Conservation (phyloP, 1,284 basidiomycete genomes). For the Pseudozyma sp. region DNA sequence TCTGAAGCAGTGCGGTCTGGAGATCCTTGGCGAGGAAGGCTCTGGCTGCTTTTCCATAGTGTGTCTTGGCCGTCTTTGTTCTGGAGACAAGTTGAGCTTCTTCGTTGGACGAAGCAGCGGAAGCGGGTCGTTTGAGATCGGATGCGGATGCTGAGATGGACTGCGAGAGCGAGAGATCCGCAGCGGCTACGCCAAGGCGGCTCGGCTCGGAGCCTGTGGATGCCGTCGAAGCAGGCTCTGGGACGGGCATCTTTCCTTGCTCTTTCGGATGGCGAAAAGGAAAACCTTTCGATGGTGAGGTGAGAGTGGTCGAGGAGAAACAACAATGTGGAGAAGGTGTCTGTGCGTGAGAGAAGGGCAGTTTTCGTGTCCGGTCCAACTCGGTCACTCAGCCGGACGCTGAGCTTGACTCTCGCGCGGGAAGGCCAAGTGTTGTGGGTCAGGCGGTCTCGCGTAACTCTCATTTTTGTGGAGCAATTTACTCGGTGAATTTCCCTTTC, state of each 20-base stretch:
- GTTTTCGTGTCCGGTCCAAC: constrained; percentile 16
- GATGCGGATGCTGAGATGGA: constrained; percentile 42
- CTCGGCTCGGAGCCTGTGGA: constrained; percentile 2
- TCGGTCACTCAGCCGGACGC: constrained; percentile 25
- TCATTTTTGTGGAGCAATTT: constrained; percentile 9
- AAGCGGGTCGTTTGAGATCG: constrained; percentile 43
- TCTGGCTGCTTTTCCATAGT: constrained; percentile 43
- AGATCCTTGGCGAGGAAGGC: constrained; percentile 56
- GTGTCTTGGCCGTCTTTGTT: constrained; percentile 36
- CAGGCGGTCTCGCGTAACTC: constrained; percentile 2
- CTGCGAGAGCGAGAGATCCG: constrained; percentile 38
- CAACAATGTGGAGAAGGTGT: constrained; percentile 3
- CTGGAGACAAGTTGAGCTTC: constrained; percentile 37
- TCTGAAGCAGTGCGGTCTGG: constrained; percentile 35
- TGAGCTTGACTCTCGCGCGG: constrained; percentile 24
- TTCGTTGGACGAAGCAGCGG: constrained; percentile 25
- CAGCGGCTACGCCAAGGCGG: constrained; percentile 7
- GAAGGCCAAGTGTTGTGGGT: background rate
- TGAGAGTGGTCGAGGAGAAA: background rate
- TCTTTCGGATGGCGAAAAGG: background rate
- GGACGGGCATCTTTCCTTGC: constrained; percentile 22
- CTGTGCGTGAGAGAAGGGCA: constrained; percentile 13
- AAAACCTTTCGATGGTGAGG: background rate
- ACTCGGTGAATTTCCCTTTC: constrained; percentile 6
- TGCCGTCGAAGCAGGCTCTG: constrained; percentile 16